Evolutionary conservation across 805 yeast genomes (phyloP).

Genomic region (Starmerella sirachaensis): DNA sequence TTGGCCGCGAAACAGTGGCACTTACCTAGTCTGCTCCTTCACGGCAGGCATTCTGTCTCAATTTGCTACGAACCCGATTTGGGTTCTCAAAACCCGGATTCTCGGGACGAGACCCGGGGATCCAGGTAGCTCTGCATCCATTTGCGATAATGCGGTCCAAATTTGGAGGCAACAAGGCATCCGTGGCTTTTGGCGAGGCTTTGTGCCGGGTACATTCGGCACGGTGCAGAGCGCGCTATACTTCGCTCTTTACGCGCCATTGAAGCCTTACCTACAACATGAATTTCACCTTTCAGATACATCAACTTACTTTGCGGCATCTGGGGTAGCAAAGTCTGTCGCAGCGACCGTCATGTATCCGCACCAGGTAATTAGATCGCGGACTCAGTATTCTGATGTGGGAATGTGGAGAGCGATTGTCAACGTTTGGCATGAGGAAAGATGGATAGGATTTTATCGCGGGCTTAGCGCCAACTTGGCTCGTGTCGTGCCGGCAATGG

Average conservation of each 20-base stretch:
- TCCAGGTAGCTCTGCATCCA: conserved; percentile 44
- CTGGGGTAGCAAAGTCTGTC: conserved; percentile 55
- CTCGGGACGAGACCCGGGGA: conserved; percentile 37
- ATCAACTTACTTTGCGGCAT: conserved; percentile 46
- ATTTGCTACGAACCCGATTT: conserved; percentile 74
- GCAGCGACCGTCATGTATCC: conserved; percentile 70
- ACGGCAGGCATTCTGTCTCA: conserved; percentile 69
- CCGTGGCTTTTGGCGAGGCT: conserved; percentile 57
- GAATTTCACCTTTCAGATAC: conserved; percentile 10
- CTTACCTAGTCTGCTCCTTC: conserved; percentile 40
- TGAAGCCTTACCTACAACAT: conserved; percentile 35
- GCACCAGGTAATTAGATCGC: conserved; percentile 64
- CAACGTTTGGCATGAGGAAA: conserved; percentile 39
- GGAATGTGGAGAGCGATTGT: conserved; percentile 29
- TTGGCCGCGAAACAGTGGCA: neutral
- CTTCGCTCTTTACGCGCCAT: conserved; percentile 69
- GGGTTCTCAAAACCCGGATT: conserved; percentile 90
- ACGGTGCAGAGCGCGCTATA: conserved; percentile 86
- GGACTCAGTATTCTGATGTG: conserved; percentile 43
- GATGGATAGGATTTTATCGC: conserved; percentile 61
- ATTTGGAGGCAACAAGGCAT: conserved; percentile 48
- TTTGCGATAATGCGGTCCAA: conserved; percentile 41
- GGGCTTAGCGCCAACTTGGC: conserved; percentile 69
- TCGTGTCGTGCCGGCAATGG: conserved; percentile 85
- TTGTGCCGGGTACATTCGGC: conserved; percentile 61